Conservation (phyloP, 306 rosid species). For the Vigna radiata region DNA sequence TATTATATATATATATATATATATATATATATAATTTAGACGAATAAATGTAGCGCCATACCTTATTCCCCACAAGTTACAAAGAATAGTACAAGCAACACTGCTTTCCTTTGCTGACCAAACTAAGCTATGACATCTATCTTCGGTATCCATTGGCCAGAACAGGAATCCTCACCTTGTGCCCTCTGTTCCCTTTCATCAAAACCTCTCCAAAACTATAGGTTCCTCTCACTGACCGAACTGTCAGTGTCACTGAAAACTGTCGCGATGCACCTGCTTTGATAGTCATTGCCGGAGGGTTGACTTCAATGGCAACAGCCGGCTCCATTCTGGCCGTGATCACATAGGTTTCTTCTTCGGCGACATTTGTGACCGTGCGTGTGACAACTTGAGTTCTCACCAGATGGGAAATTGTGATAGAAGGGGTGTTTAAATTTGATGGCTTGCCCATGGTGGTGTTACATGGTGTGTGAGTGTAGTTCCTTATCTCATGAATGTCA, state of each 20-base stretch:
- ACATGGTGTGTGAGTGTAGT: conserved; percentile 76
- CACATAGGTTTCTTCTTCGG: conserved; percentile 85
- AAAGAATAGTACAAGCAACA: conserved; percentile 90
- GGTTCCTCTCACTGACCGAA: conserved; percentile 69
- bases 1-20: conserved; percentile 50
- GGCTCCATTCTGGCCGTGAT: conserved; percentile 88
- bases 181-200: conserved; percentile 94
- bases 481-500: conserved; percentile 74
- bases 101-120: conserved; percentile 48
- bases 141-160: conserved; percentile 80
- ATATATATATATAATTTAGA: conserved; percentile 51
- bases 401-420: conserved; percentile 86
- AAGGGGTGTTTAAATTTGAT: conserved; percentile 85
- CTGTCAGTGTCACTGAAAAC: conserved; percentile 72
- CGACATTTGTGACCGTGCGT: conserved; percentile 87
- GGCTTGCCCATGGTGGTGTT: conserved; percentile 81
- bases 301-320: conserved; percentile 79
- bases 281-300: conserved; percentile 89
- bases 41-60: conserved; percentile 60
- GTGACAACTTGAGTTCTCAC: conserved; percentile 71
- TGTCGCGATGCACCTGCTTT: conserved; percentile 68
- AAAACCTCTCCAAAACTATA: conserved; percentile 91
- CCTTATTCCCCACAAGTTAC: conserved; percentile 89
- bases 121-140: conserved; percentile 65
- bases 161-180: conserved; percentile 95